These are phyloP conservation scores for Polygonum maritimum DNA, from an alignment of 148 eudicot genomes.

Conservation along the genomic window DNA sequence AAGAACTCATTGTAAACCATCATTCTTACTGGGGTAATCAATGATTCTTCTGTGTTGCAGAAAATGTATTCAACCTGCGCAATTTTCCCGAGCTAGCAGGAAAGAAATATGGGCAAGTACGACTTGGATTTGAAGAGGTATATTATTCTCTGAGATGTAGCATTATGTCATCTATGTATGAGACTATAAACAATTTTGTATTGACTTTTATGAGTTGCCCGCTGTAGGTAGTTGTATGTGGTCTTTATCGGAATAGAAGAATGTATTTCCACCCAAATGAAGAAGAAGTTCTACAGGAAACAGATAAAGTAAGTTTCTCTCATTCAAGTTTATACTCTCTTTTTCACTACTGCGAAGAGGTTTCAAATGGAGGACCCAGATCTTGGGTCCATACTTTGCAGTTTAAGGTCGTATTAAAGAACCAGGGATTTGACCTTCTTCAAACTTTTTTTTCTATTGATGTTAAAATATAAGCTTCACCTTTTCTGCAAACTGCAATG, in stretches of 20 bases:
- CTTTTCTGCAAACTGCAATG: not conserved
- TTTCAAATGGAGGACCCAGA: not conserved
- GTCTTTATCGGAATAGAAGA: constrained; percentile 60
- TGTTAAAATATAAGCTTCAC: not conserved
- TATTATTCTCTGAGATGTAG: not conserved
- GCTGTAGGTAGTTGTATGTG: constrained; percentile 83
- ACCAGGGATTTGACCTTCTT: not conserved
- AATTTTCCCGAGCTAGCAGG: constrained; percentile 62
- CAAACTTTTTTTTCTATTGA: not conserved
- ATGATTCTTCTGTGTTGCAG: constrained; percentile 34
- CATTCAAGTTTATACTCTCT: not conserved
- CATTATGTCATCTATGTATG: not conserved
- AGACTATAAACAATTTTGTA: not conserved
- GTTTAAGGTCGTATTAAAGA: not conserved
- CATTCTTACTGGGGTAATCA: not conserved
- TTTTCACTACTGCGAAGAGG: not conserved
- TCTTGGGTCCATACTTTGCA: not conserved
- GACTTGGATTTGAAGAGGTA: constrained; percentile 84
- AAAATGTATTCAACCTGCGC: constrained; percentile 81
- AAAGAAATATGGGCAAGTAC: constrained; percentile 49
- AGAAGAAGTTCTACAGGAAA: constrained; percentile 52
- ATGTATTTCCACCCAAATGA: constrained; percentile 81
- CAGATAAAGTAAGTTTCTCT: constrained; percentile 60
- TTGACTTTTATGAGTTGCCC: not conserved
- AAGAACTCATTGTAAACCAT: not conserved